Percentiles rank a stretch among this genome's conserved stretches.
phyloP scores from a whole-genome alignment of 257 asterid genomes.

The Solanum pennellii region DNA sequence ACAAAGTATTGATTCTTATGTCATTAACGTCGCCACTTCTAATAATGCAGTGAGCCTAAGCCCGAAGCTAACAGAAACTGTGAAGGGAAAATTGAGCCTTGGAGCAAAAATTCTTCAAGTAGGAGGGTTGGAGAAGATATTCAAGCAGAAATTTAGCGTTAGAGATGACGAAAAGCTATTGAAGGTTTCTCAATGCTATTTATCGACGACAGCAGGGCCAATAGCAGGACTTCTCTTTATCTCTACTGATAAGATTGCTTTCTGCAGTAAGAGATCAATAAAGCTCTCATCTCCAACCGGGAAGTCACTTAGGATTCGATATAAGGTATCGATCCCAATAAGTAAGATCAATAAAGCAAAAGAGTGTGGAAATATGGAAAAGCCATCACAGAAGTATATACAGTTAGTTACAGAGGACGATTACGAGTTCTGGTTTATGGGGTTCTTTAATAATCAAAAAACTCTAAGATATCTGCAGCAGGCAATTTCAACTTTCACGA shows the following conservation, averaged over 20 bases:
- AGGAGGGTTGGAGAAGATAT: slow-evolving; percentile 13
- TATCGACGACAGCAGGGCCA: slow-evolving; percentile 8
- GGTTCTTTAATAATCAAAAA: slow-evolving; percentile 29
- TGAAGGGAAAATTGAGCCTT: slow-evolving; percentile 36
- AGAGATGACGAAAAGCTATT: slow-evolving; percentile 6
- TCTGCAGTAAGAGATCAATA: slow-evolving; percentile 5
- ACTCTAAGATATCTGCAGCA: slow-evolving; percentile 21
- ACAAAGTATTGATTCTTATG: background rate
- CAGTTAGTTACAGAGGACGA: slow-evolving; percentile 27
- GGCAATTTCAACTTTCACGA: background rate
- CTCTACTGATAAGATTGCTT: slow-evolving; percentile 6
- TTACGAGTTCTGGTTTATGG: slow-evolving; percentile 54
- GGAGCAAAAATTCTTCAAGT: slow-evolving; percentile 20
- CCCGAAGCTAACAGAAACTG: slow-evolving; percentile 27
- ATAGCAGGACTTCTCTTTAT: slow-evolving; percentile 3
- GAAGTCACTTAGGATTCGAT: background rate
- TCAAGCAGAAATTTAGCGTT: background rate
- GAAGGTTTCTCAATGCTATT: slow-evolving; percentile 3
- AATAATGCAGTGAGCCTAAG: slow-evolving; percentile 29
- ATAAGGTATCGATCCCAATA: slow-evolving; percentile 27
- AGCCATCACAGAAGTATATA: slow-evolving; percentile 35
- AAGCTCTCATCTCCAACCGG: slow-evolving; percentile 5
- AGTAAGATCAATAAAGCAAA: slow-evolving; percentile 14
- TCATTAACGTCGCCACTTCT: background rate
- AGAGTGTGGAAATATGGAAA: slow-evolving; percentile 11